These are phyloP conservation scores for Diaporthe sp. DNA, from an alignment of 2,329 filamentous ascomycete species.

Conservation along the genomic window DNA sequence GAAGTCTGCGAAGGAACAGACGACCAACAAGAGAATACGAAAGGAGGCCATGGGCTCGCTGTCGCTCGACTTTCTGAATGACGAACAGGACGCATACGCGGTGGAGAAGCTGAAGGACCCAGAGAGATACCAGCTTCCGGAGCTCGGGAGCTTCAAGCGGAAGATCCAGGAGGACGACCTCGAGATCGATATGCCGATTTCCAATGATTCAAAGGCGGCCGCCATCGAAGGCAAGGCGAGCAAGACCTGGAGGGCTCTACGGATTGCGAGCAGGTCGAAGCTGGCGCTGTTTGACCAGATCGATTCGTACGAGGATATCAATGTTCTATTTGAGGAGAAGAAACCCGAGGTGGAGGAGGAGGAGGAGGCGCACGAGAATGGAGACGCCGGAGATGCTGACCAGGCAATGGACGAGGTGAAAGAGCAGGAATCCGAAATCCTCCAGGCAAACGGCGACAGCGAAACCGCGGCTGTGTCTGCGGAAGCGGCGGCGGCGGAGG, in stretches of 20 bases:
- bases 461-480: background rate
- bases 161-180: constrained; percentile 85
- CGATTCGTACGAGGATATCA: constrained; percentile 82
- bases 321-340: constrained; percentile 62
- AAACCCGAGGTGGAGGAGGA: constrained; percentile 54
- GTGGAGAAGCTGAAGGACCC: constrained; percentile 78
- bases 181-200: constrained; percentile 85
- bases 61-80: constrained; percentile 82
- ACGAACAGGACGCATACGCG: constrained; percentile 68
- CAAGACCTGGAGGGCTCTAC: constrained; percentile 90
- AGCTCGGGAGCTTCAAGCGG: constrained; percentile 76
- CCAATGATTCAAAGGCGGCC: constrained; percentile 66
- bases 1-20: constrained; percentile 72
- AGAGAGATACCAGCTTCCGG: constrained; percentile 76
- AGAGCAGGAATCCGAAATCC: background rate
- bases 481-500: background rate
- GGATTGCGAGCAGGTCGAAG: constrained; percentile 80
- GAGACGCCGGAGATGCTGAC: constrained; percentile 3
- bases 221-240: constrained; percentile 82
- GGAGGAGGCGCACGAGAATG: constrained; percentile 51
- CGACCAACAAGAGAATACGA: constrained; percentile 78
- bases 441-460: constrained; percentile 20
- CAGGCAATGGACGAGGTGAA: constrained; percentile 18
- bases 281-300: constrained; percentile 88
- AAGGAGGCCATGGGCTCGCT: constrained; percentile 78